Evolutionary conservation across 495 filamentous ascomycete species (phyloP).

Genomic region (Thozetella sp.): DNA sequence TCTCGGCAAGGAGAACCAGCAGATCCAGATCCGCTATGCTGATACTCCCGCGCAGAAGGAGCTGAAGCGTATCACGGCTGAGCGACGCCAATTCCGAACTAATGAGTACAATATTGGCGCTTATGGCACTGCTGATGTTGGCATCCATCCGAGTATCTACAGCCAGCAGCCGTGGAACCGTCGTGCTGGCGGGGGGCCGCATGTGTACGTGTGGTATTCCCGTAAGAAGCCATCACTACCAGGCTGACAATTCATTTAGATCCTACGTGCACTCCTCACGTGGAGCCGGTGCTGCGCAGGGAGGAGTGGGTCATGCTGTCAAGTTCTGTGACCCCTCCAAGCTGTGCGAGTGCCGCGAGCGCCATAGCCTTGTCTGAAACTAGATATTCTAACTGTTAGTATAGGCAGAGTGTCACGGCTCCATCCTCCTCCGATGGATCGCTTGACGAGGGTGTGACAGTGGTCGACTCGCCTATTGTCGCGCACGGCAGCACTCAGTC

Average conservation of each 20-base stretch:
- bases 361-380: slow-evolving; percentile 4
- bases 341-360: background rate
- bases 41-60: slow-evolving; percentile 96
- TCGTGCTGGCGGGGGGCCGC: slow-evolving; percentile 19
- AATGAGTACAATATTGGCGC: slow-evolving; percentile 86
- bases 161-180: slow-evolving; percentile 33
- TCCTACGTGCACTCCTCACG: slow-evolving; percentile 12
- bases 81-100: slow-evolving; percentile 88
- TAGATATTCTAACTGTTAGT: slow-evolving; percentile 24
- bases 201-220: slow-evolving; percentile 16
- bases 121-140: slow-evolving; percentile 55
- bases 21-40: slow-evolving; percentile 92
- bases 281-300: slow-evolving; percentile 11
- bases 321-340: slow-evolving; percentile 23
- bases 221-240: background rate
- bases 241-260: slow-evolving; percentile 14
- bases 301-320: slow-evolving; percentile 9
- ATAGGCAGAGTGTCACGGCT: slow-evolving; percentile 22
- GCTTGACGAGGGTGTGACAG: slow-evolving; percentile 46
- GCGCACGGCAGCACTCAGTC: slow-evolving; percentile 50
- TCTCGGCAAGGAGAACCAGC: slow-evolving; percentile 70
- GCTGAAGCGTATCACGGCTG: slow-evolving; percentile 90
- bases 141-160: slow-evolving; percentile 46
- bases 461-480: slow-evolving; percentile 49
- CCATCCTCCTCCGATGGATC: slow-evolving; percentile 41